Percentiles rank a stretch among this genome's conserved stretches.
phyloP scores from a whole-genome alignment of 2,329 filamentous ascomycete species.

The Acrocalymma vagum region DNA sequence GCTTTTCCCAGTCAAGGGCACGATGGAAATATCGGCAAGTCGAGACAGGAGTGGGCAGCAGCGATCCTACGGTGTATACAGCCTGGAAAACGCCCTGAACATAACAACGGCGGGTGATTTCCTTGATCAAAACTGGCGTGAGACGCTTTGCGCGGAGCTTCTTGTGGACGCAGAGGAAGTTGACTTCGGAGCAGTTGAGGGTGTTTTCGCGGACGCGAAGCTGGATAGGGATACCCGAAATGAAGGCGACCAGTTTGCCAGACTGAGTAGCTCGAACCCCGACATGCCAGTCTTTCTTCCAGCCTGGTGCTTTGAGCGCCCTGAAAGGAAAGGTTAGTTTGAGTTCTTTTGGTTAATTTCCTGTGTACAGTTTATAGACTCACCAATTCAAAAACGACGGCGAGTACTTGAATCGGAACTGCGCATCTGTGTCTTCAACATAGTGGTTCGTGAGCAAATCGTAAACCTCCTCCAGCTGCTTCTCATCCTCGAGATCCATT shows the following conservation, averaged over 20 bases:
- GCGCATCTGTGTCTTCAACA: constrained; percentile 95
- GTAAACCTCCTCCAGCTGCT: constrained; percentile 86
- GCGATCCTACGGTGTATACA: constrained; percentile 91
- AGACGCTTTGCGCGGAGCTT: constrained; percentile 94
- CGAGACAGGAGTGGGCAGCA: constrained; percentile 89
- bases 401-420: constrained; percentile 98
- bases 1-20: constrained; percentile 92
- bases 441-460: constrained; percentile 93
- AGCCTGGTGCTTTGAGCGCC: constrained; percentile 94
- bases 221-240: constrained; percentile 88
- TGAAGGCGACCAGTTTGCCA: constrained; percentile 91
- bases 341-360: background rate
- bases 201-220: constrained; percentile 80
- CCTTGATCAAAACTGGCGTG: constrained; percentile 94
- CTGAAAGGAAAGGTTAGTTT: constrained; percentile 56
- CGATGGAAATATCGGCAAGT: constrained; percentile 97
- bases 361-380: constrained; percentile 28
- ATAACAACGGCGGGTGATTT: constrained; percentile 93
- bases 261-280: constrained; percentile 87
- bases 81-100: constrained; percentile 88
- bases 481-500: constrained; percentile 81
- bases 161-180: constrained; percentile 98
- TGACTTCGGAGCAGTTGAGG: constrained; percentile 88
- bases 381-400: constrained; percentile 88
- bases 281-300: constrained; percentile 94